phyloP scores from a whole-genome alignment of 2,329 filamentous ascomycete genomes.

The Ascochyta clinopodiicola region DNA sequence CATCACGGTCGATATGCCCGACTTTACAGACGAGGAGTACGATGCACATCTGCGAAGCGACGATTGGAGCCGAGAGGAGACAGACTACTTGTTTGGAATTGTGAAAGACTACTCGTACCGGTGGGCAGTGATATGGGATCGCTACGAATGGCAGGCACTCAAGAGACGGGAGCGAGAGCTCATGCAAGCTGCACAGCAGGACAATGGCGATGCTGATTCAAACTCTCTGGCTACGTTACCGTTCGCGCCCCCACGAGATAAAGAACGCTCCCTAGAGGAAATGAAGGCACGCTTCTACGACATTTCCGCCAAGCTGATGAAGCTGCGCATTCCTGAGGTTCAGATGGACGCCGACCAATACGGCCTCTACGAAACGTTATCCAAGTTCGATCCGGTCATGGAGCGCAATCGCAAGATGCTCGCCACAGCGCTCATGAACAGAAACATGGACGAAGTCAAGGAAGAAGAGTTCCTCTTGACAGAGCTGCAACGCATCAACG shows the following conservation, averaged over 20 bases:
- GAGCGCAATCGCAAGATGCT: constrained; percentile 85
- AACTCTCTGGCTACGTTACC: constrained; percentile 42
- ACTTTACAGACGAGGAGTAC: constrained; percentile 90
- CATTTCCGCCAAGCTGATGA: constrained; percentile 66
- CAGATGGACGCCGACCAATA: constrained; percentile 86
- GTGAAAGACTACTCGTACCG: constrained; percentile 82
- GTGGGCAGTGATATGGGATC: constrained; percentile 91
- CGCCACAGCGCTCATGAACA: constrained; percentile 77
- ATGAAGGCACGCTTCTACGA: constrained; percentile 91
- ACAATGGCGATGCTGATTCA: constrained; percentile 25
- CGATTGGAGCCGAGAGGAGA: constrained; percentile 92
- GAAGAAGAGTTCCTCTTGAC: constrained; percentile 90
- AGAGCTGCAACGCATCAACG: constrained; percentile 90
- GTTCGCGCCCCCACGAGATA: constrained; percentile 52
- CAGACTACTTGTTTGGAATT: constrained; percentile 83
- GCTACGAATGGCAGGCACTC: constrained; percentile 75
- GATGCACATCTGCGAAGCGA: constrained; percentile 72
- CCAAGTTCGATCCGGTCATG: constrained; percentile 80
- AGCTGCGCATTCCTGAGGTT: constrained; percentile 48
- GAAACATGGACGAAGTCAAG: constrained; percentile 84
- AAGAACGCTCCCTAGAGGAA: constrained; percentile 79
- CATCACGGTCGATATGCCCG: constrained; percentile 76
- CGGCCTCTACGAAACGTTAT: constrained; percentile 81
- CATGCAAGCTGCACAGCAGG: constrained; percentile 25
- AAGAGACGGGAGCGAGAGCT: constrained; percentile 30